Evolutionary conservation across 495 filamentous ascomycete species (phyloP).

Genomic region (Tetracladium setigerum): DNA sequence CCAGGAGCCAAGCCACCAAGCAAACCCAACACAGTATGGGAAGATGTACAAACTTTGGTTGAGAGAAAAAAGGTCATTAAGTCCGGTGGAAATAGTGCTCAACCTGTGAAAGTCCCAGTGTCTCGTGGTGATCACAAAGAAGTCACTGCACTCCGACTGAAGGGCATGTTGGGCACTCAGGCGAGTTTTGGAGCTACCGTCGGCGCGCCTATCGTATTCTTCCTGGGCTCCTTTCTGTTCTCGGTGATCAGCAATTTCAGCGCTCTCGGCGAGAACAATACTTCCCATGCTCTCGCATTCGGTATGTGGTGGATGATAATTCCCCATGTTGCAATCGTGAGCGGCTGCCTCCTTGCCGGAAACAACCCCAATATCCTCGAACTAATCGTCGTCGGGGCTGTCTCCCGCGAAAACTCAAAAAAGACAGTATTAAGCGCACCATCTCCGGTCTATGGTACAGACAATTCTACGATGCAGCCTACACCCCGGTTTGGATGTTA

Average conservation of each 20-base stretch:
- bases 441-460: constrained; percentile 3
- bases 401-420: neutral
- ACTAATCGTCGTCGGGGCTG: constrained; percentile 5
- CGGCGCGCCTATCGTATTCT: constrained; percentile 41
- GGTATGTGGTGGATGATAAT: constrained; percentile 30
- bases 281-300: constrained; percentile 35
- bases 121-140: neutral
- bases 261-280: constrained; percentile 34
- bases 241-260: constrained; percentile 26
- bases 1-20: neutral
- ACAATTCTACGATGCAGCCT: constrained; percentile 15
- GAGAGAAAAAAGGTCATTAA: neutral
- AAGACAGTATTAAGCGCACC: neutral
- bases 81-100: neutral
- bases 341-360: constrained; percentile 23
- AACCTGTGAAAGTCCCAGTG: neutral
- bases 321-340: constrained; percentile 24
- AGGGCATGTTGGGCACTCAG: constrained; percentile 9
- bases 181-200: constrained; percentile 36
- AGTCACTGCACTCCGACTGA: neutral
- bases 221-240: constrained; percentile 31
- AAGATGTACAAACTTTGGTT: constrained; percentile 1
- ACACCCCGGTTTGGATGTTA: constrained; percentile 27
- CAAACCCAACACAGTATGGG: constrained; percentile 1
- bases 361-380: constrained; percentile 25